A percentile compares a stretch with the other conserved stretches of the same genome.
These are phyloP conservation scores for Rhodomyrtus psidioides DNA, from an alignment of 441 rosid genomes.

Conservation along the genomic window DNA sequence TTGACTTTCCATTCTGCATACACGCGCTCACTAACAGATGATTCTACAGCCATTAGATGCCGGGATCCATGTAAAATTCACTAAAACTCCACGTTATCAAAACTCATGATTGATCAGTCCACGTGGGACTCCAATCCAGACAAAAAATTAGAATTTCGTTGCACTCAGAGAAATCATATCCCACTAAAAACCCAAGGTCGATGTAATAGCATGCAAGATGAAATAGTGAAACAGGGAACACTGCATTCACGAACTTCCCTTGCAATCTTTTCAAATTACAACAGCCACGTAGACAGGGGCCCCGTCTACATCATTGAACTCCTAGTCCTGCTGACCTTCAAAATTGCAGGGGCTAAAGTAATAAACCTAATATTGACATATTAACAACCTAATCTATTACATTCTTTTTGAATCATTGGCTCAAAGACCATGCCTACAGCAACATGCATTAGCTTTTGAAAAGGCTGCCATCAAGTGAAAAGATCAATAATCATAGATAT, in stretches of 20 bases:
- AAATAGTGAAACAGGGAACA: not conserved
- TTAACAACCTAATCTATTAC: not conserved
- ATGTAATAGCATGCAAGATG: not conserved
- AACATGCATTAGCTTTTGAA: not conserved
- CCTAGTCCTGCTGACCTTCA: not conserved
- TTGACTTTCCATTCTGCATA: not conserved
- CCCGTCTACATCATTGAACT: not conserved
- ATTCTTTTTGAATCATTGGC: not conserved
- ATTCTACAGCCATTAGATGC: not conserved
- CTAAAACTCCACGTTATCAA: not conserved
- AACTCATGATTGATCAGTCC: not conserved
- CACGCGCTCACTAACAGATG: not conserved
- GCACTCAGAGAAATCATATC: not conserved
- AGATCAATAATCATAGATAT: constrained; percentile 43
- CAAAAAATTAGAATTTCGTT: not conserved
- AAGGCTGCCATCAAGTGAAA: not conserved
- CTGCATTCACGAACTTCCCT: not conserved
- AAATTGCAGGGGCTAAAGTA: not conserved
- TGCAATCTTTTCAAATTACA: not conserved
- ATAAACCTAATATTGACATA: not conserved
- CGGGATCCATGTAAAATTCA: not conserved
- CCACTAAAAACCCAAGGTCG: not conserved
- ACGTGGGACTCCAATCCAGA: not conserved
- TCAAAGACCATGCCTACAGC: not conserved
- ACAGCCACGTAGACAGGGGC: not conserved